Conservation (phyloP, 768 basidiomycete genomes). For the Boletus fagicola region DNA sequence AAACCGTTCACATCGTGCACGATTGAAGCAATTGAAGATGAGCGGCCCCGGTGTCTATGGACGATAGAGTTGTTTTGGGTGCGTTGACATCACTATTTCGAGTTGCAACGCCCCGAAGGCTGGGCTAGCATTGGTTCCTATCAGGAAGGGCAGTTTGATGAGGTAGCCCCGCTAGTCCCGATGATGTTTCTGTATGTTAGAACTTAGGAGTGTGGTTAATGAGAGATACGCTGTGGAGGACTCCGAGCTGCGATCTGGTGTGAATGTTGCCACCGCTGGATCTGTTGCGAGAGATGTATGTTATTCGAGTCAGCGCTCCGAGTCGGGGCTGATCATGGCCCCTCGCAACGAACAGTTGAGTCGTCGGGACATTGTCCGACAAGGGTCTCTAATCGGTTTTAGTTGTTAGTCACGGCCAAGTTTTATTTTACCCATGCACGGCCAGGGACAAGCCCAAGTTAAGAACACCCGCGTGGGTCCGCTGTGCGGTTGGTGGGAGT, state of each 20-base stretch:
- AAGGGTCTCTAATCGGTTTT: too few relatives aligned
- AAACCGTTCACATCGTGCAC: conserved; percentile 1
- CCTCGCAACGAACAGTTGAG: not conserved
- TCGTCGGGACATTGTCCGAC: too few relatives aligned
- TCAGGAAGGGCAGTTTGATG: not conserved
- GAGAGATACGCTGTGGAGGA: not conserved
- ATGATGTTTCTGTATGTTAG: not conserved
- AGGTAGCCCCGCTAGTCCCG: not conserved
- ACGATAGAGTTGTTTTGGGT: not conserved
- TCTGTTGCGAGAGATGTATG: not conserved
- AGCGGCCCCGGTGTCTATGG: not conserved
- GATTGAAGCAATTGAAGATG: not conserved
- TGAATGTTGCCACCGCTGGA: not conserved
- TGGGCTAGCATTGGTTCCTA: conserved; percentile 1
- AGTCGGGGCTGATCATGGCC: not conserved
- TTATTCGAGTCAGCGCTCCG: not conserved
- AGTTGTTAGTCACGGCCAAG: not conserved
- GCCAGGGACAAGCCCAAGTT: not conserved
- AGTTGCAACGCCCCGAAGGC: not conserved
- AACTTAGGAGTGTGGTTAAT: not conserved
- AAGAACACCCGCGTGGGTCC: conserved; percentile 6
- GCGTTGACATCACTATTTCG: conserved; percentile 12
- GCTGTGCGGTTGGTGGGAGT: not conserved
- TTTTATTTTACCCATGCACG: not conserved
- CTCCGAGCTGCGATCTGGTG: not conserved